Percentiles rank a stretch among this genome's conserved stretches.
phyloP scores from a whole-genome alignment of 805 yeast genomes.

The Kregervanrija pseudodelftensis region DNA sequence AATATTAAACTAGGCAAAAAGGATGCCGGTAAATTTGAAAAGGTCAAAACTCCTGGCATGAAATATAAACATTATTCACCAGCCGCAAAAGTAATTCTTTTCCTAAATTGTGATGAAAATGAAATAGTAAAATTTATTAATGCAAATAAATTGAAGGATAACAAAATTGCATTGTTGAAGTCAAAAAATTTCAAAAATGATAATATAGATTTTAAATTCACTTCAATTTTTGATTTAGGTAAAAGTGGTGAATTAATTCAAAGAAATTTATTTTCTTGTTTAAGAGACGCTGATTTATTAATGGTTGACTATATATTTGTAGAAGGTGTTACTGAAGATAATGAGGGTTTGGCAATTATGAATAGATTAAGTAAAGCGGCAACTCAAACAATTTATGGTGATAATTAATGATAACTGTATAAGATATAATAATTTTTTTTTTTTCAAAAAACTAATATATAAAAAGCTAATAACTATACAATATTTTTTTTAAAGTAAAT shows the following conservation, averaged over 20 bases:
- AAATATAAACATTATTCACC: constrained; percentile 96
- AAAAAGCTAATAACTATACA: neutral
- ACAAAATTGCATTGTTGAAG: constrained; percentile 47
- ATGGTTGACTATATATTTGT: constrained; percentile 69
- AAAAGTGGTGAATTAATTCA: constrained; percentile 54
- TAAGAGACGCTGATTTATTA: constrained; percentile 63
- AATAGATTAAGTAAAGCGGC: constrained; percentile 87
- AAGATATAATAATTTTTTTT: neutral
- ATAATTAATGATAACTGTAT: neutral
- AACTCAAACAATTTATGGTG: constrained; percentile 27
- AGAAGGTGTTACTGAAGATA: constrained; percentile 68
- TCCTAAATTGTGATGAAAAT: constrained; percentile 36
- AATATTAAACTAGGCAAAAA: constrained; percentile 56
- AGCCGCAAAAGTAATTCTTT: constrained; percentile 67
- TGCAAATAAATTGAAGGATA: constrained; percentile 7
- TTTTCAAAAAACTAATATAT: neutral
- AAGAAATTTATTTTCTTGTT: constrained; percentile 59
- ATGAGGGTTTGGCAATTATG: constrained; percentile 93
- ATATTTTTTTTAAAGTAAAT: no score
- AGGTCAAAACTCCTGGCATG: constrained; percentile 95
- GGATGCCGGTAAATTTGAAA: constrained; percentile 57
- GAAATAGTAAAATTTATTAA: constrained; percentile 6
- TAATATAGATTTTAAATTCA: neutral
- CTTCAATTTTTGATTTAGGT: constrained; percentile 31
- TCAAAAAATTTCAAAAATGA: constrained; percentile 29